phyloP scores from a whole-genome alignment of 164 flowering plant genomes.

The Magnolia officinalis region DNA sequence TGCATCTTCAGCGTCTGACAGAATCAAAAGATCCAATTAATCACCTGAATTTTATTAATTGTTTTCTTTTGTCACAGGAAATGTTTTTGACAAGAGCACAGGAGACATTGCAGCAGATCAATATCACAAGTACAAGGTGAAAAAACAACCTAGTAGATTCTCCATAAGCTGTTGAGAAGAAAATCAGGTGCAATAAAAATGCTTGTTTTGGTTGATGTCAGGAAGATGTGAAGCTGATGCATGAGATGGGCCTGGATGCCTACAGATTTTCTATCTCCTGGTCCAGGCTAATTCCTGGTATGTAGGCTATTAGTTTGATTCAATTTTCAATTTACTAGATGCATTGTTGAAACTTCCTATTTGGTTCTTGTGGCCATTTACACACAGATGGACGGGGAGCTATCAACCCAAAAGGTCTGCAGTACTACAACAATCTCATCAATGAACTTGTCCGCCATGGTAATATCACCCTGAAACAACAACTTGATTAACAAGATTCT shows the following conservation, averaged over 20 bases:
- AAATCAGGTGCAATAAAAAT: not conserved
- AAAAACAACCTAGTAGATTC: not conserved
- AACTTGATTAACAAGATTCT: not conserved
- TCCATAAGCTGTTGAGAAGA: no score
- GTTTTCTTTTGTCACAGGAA: slow-evolving; percentile 1
- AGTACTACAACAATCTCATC: slow-evolving; percentile 43
- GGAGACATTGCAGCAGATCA: slow-evolving; percentile 16
- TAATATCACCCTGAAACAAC: slow-evolving; percentile 5
- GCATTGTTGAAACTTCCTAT: not conserved
- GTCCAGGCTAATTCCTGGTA: slow-evolving; percentile 25
- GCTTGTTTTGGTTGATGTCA: slow-evolving; percentile 1
- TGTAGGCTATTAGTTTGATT: no score
- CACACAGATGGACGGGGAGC: slow-evolving; percentile 19
- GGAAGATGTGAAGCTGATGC: slow-evolving; percentile 22
- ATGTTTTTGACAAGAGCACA: slow-evolving; percentile 9
- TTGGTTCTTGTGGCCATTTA: not conserved
- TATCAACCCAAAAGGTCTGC: slow-evolving; percentile 19
- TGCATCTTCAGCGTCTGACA: no score
- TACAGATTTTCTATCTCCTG: slow-evolving; percentile 21
- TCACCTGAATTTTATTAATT: no score
- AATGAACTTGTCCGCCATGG: slow-evolving; percentile 37
- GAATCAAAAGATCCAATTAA: no score
- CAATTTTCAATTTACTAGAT: not conserved
- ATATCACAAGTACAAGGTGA: slow-evolving; percentile 20
- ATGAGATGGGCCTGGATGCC: slow-evolving; percentile 22